phyloP scores from a whole-genome alignment of 2,329 filamentous ascomycete genomes.

The Mollisia scopiformis region DNA sequence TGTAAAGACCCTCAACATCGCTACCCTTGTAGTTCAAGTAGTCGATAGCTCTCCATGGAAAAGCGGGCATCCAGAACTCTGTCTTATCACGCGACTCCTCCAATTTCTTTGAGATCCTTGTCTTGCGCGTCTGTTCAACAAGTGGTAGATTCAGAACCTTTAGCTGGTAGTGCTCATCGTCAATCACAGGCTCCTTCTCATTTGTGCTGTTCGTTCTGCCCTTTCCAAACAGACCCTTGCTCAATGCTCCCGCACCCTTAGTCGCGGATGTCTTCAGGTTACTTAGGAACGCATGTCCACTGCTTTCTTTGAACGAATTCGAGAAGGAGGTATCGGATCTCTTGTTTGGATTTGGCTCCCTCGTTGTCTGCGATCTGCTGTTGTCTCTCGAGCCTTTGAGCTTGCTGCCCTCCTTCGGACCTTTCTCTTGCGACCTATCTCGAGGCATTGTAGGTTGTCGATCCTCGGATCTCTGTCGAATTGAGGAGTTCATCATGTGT shows the following conservation, averaged over 20 bases:
- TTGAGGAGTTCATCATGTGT: conserved; percentile 65
- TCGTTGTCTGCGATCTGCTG: conserved; percentile 35
- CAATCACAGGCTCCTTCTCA: conserved; percentile 67
- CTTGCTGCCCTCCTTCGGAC: conserved; percentile 42
- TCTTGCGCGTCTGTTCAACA: conserved; percentile 86
- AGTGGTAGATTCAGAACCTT: conserved; percentile 86
- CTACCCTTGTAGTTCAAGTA: conserved; percentile 94
- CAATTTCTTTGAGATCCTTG: conserved; percentile 86
- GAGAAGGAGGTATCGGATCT: conserved; percentile 42
- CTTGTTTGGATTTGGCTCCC: conserved; percentile 35
- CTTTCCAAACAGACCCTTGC: conserved; percentile 83
- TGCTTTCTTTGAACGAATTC: conserved; percentile 61
- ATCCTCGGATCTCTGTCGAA: conserved; percentile 75
- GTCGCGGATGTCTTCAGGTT: conserved; percentile 74
- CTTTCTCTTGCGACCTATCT: conserved; percentile 43
- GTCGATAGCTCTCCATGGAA: conserved; percentile 95
- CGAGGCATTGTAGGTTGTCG: conserved; percentile 52
- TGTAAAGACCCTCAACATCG: conserved; percentile 91
- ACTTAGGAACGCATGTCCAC: conserved; percentile 67
- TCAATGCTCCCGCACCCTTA: conserved; percentile 78
- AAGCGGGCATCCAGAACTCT: conserved; percentile 97
- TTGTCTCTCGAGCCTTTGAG: conserved; percentile 38
- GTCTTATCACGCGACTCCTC: conserved; percentile 93
- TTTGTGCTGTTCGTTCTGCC: conserved; percentile 70
- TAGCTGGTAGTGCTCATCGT: conserved; percentile 82